Percentiles rank a stretch among this genome's conserved stretches.
These are phyloP conservation scores for Manihot esculenta DNA, from an alignment of 441 rosid genomes.

Conservation along the genomic window DNA sequence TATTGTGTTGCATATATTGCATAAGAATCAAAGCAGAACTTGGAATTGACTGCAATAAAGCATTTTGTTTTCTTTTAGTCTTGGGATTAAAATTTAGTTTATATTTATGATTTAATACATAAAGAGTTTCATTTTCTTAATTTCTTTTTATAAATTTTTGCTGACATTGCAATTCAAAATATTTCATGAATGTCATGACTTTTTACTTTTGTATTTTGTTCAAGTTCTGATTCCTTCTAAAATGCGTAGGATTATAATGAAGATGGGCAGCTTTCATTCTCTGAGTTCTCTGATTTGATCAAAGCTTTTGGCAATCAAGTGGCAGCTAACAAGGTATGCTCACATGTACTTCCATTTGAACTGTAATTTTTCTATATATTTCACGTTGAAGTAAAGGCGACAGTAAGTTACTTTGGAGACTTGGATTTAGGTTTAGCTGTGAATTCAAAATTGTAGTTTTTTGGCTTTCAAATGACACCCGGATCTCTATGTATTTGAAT, in stretches of 20 bases:
- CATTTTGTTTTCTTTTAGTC: not conserved
- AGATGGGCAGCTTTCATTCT: conserved; percentile 82
- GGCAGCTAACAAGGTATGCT: conserved; percentile 73
- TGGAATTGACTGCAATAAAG: not conserved
- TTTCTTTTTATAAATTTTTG: not conserved
- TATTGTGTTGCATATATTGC: not conserved
- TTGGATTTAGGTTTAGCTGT: conserved; percentile 4
- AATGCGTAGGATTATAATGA: conserved; percentile 65
- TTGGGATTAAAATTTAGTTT: not conserved
- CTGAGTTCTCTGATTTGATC: conserved; percentile 77
- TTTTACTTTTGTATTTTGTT: conserved; percentile 1
- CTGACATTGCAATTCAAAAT: not conserved
- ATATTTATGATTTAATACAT: not conserved
- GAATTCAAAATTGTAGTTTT: not conserved
- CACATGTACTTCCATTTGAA: conserved; percentile 4
- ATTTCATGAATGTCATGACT: not conserved
- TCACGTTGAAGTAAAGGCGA: too few species aligned
- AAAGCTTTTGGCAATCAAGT: conserved; percentile 81
- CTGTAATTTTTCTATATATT: not conserved
- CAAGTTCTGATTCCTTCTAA: conserved; percentile 8
- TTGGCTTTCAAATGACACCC: not conserved
- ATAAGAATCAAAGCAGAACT: not conserved
- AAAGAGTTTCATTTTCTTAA: not conserved
- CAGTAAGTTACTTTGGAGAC: not conserved
- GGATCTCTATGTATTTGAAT: conserved; percentile 5